A percentile compares a stretch with the other conserved stretches of the same genome.
phyloP scores from a whole-genome alignment of 2,329 filamentous ascomycete genomes.

The Biscogniauxia sp. region DNA sequence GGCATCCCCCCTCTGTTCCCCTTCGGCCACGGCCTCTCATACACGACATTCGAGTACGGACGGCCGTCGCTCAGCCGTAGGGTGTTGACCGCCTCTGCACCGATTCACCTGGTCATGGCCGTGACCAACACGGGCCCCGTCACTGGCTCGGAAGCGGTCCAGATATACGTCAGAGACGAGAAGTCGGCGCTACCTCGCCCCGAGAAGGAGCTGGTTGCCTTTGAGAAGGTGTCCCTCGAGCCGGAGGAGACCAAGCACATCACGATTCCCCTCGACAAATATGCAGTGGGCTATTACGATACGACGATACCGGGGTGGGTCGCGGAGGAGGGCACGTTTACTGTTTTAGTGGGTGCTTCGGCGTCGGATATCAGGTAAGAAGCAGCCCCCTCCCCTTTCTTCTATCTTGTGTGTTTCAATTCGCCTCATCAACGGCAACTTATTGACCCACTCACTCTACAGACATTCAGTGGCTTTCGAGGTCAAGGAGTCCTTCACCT shows the following conservation, averaged over 20 bases:
- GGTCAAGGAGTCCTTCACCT: constrained; percentile 63
- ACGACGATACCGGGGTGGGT: constrained; percentile 59
- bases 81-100: constrained; percentile 38
- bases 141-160: constrained; percentile 62
- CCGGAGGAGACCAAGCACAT: constrained; percentile 54
- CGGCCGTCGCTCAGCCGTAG: constrained; percentile 48
- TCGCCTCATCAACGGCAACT: constrained; percentile 15
- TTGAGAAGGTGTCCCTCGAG: constrained; percentile 61
- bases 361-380: constrained; percentile 62
- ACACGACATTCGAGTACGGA: constrained; percentile 67
- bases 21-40: constrained; percentile 73
- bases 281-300: constrained; percentile 62
- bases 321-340: constrained; percentile 62
- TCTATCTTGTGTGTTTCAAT: constrained; percentile 22
- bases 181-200: constrained; percentile 63
- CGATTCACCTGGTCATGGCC: constrained; percentile 45
- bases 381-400: constrained; percentile 2
- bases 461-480: constrained; percentile 53
- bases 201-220: constrained; percentile 69
- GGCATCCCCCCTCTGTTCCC: constrained; percentile 62
- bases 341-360: constrained; percentile 60
- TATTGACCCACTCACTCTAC: constrained; percentile 18
- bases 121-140: constrained; percentile 55
- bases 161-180: constrained; percentile 65
- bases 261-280: constrained; percentile 45